phyloP scores from a whole-genome alignment of 306 rosid species.

The Lathyrus sativus region DNA sequence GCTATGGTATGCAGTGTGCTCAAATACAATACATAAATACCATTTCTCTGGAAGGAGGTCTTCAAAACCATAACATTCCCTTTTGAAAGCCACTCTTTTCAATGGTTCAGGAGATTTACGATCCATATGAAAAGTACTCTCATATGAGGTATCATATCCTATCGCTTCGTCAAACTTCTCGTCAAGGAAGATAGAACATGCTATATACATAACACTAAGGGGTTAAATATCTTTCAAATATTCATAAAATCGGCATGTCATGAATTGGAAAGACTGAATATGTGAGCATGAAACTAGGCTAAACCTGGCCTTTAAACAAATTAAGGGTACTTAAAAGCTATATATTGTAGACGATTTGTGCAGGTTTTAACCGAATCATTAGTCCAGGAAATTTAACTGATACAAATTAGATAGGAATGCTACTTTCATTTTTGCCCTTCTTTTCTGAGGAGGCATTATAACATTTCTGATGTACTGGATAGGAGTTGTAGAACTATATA shows the following conservation, averaged over 20 bases:
- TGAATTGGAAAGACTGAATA: slow-evolving; percentile 29
- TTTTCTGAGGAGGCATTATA: slow-evolving; percentile 7
- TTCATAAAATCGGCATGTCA: slow-evolving; percentile 15
- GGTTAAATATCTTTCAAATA: slow-evolving; percentile 12
- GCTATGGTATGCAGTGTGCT: slow-evolving; percentile 10
- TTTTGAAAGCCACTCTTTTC: slow-evolving; percentile 39
- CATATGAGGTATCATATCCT: slow-evolving; percentile 51
- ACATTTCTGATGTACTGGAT: slow-evolving; percentile 29
- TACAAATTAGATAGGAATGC: slow-evolving; percentile 2
- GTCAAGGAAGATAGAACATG: slow-evolving; percentile 47
- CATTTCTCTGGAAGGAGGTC: slow-evolving; percentile 53
- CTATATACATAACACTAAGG: slow-evolving; percentile 39
- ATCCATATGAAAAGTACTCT: slow-evolving; percentile 49
- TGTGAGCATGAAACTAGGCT: slow-evolving; percentile 13
- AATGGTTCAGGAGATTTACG: slow-evolving; percentile 43
- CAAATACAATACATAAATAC: slow-evolving; percentile 37
- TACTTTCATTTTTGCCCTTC: slow-evolving; percentile 15
- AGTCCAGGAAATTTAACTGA: slow-evolving; percentile 15
- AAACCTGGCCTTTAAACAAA: slow-evolving; percentile 17
- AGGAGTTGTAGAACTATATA: neutral
- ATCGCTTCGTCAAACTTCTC: slow-evolving; percentile 50
- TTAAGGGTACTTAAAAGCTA: slow-evolving; percentile 22
- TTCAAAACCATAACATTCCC: slow-evolving; percentile 50
- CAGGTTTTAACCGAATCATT: slow-evolving; percentile 29
- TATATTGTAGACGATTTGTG: slow-evolving; percentile 24